Evolutionary conservation across 805 yeast genomes (phyloP).

Genomic region (Candida wancherniae): DNA sequence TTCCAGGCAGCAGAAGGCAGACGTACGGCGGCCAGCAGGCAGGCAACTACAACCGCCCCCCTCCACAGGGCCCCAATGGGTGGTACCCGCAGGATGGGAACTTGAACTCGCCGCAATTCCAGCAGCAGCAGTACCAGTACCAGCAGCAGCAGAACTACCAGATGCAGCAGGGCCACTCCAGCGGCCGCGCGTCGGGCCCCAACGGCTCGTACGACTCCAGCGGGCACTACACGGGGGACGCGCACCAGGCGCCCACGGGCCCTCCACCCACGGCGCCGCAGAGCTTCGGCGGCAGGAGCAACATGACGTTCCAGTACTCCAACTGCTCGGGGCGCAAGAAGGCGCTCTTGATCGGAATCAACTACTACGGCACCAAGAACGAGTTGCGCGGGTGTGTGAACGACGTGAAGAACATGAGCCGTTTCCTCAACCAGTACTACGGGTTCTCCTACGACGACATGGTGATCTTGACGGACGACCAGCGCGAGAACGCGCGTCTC

Average conservation of each 20-base stretch:
- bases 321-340: constrained; percentile 68
- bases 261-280: constrained; percentile 32
- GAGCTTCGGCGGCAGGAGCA: constrained; percentile 31
- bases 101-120: constrained; percentile 16
- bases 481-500: constrained; percentile 37
- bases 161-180: constrained; percentile 6
- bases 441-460: constrained; percentile 54
- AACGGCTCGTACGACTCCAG: constrained; percentile 15
- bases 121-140: constrained; percentile 15
- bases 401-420: constrained; percentile 56
- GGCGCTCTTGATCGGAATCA: constrained; percentile 74
- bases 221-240: constrained; percentile 13
- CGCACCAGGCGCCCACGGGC: constrained; percentile 2
- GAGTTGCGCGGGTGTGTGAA: constrained; percentile 75
- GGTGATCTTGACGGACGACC: constrained; percentile 57
- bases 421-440: constrained; percentile 30
- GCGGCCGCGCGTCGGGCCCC: constrained; percentile 16
- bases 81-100: constrained; percentile 13
- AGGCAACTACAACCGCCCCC: constrained; percentile 15
- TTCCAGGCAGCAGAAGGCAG: constrained; percentile 22
- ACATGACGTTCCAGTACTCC: constrained; percentile 51
- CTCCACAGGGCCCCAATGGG: constrained; percentile 19
- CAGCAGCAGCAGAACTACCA: constrained; percentile 15
- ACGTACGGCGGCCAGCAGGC: constrained; percentile 17
- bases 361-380: constrained; percentile 62